These are phyloP conservation scores for Lachnellula hyalina DNA, from an alignment of 2,329 filamentous ascomycete species.

Conservation along the genomic window DNA sequence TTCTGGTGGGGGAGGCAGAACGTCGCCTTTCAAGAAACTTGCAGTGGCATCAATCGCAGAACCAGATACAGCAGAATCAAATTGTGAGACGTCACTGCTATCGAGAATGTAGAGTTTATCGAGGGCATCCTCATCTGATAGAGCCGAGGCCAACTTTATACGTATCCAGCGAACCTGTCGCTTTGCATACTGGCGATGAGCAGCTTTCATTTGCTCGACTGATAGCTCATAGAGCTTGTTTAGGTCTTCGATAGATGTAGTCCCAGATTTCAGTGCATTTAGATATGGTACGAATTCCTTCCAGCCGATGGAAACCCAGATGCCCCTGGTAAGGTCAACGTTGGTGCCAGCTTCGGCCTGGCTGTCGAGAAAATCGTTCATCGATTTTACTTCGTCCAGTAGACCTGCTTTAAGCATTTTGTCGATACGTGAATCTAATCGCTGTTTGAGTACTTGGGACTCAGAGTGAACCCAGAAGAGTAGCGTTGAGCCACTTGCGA, in stretches of 20 bases:
- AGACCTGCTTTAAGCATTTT: conserved; percentile 71
- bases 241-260: conserved; percentile 36
- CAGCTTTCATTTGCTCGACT: conserved; percentile 71
- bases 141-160: conserved; percentile 68
- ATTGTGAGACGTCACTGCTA: conserved; percentile 62
- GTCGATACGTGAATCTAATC: conserved; percentile 73
- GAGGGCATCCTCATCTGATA: conserved; percentile 49
- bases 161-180: conserved; percentile 84
- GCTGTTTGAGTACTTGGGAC: conserved; percentile 57
- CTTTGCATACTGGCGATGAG: conserved; percentile 82
- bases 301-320: conserved; percentile 96
- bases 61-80: conserved; percentile 56
- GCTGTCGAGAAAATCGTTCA: conserved; percentile 43
- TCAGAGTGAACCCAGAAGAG: conserved; percentile 86
- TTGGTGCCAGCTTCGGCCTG: conserved; percentile 42
- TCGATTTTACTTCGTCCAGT: conserved; percentile 53
- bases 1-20: conserved; percentile 41
- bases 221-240: conserved; percentile 51
- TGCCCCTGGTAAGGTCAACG: conserved; percentile 72
- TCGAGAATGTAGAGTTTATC: conserved; percentile 73
- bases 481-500: conserved; percentile 28
- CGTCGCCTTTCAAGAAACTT: conserved; percentile 54
- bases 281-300: conserved; percentile 82
- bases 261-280: conserved; percentile 36
- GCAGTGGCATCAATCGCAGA: conserved; percentile 59